These are phyloP conservation scores for Trichophyton benhamiae DNA, from an alignment of 2,329 filamentous ascomycete genomes.

Conservation along the genomic window DNA sequence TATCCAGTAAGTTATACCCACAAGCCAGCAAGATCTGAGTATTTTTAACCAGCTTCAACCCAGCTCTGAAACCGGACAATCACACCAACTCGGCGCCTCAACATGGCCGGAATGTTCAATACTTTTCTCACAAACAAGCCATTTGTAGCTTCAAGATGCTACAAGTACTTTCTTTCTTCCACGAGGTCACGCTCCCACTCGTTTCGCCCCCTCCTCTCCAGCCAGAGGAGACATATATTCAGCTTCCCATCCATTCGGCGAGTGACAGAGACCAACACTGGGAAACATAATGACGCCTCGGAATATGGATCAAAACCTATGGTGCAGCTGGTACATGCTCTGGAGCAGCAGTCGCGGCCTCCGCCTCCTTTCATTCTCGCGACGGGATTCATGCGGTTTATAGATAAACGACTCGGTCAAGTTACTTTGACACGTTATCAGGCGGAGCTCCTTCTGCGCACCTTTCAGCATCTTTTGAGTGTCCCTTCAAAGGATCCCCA, in stretches of 20 bases:
- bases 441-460: conserved; percentile 46
- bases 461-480: conserved; percentile 48
- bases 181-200: conserved; percentile 16
- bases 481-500: conserved; percentile 11
- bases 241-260: conserved; percentile 30
- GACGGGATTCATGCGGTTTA: conserved; percentile 53
- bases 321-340: conserved; percentile 52
- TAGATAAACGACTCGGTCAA: conserved; percentile 42
- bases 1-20: not conserved
- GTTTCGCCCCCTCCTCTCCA: conserved; percentile 17
- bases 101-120: conserved; percentile 25
- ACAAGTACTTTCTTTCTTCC: conserved; percentile 20
- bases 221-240: conserved; percentile 48
- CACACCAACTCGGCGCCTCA: not conserved
- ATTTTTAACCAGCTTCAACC: not conserved
- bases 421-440: conserved; percentile 52
- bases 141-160: conserved; percentile 29
- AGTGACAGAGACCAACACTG: conserved; percentile 30
- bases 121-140: conserved; percentile 35
- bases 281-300: not conserved
- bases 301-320: conserved; percentile 53
- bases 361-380: conserved; percentile 53
- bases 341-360: conserved; percentile 51
- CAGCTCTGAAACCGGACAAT: not conserved
- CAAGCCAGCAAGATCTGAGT: not conserved